phyloP scores from a whole-genome alignment of 2,329 filamentous ascomycete species.

The Sporothrix sp. region DNA sequence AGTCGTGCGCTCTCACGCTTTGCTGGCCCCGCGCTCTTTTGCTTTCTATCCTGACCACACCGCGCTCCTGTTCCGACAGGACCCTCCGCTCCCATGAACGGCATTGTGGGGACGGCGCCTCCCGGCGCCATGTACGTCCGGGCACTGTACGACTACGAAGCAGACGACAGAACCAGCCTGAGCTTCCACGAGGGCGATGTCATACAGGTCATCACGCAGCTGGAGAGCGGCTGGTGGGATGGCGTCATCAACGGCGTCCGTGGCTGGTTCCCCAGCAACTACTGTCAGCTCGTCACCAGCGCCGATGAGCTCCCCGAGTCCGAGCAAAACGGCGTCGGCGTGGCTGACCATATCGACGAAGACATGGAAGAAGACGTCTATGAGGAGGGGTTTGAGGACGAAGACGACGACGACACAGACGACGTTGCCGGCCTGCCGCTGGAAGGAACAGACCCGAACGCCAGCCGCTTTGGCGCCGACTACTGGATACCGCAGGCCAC shows the following conservation, averaged over 20 bases:
- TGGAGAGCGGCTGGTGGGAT: slow-evolving; percentile 99
- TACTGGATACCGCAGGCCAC: slow-evolving; percentile 99
- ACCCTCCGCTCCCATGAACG: slow-evolving; percentile 41
- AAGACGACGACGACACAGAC: slow-evolving; percentile 44
- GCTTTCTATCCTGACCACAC: too few relatives aligned
- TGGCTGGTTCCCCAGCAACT: slow-evolving; percentile 99
- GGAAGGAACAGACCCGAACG: slow-evolving; percentile 50
- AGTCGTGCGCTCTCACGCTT: too few relatives aligned
- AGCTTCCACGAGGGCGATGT: slow-evolving; percentile 96
- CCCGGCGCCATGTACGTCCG: slow-evolving; percentile 77
- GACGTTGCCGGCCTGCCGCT: slow-evolving; percentile 48
- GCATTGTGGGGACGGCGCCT: slow-evolving; percentile 48
- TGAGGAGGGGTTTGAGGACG: slow-evolving; percentile 57
- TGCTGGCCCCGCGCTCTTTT: too few relatives aligned
- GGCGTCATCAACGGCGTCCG: slow-evolving; percentile 93
- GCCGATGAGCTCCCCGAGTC: slow-evolving; percentile 62
- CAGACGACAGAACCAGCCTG: slow-evolving; percentile 90
- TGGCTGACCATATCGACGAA: slow-evolving; percentile 47
- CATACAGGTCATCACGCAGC: slow-evolving; percentile 95
- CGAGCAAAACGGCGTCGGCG: slow-evolving; percentile 43
- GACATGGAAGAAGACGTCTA: slow-evolving; percentile 60
- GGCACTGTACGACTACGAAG: slow-evolving; percentile 94
- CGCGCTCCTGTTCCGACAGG: too few relatives aligned
- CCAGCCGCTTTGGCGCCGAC: slow-evolving; percentile 74
- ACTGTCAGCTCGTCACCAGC: slow-evolving; percentile 77